Conservation (phyloP, 768 basidiomycete species). For the Suillus bovinus region DNA sequence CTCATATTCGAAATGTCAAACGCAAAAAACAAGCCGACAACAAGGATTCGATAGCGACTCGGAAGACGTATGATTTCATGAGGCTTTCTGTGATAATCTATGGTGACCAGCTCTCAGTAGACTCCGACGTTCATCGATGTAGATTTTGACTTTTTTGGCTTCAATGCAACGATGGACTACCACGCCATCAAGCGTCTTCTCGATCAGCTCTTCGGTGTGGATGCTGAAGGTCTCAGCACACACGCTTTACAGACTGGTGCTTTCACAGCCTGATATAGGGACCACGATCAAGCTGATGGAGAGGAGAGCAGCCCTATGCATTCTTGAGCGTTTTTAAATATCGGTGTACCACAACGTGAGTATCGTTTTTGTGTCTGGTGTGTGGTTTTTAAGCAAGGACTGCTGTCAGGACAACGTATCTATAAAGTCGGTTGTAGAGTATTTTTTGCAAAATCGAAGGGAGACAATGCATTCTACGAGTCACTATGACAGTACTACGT, state of each 20-base stretch:
- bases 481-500: constrained; percentile 38
- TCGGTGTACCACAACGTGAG: constrained; percentile 65
- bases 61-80: constrained; percentile 42
- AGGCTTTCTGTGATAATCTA: constrained; percentile 18
- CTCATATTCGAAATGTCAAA: constrained; percentile 44
- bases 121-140: constrained; percentile 25
- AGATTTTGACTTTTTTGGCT: constrained; percentile 88
- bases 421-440: constrained; percentile 67
- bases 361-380: constrained; percentile 7
- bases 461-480: constrained; percentile 49
- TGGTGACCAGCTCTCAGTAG: constrained; percentile 15
- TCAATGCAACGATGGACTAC: constrained; percentile 80
- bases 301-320: constrained; percentile 74
- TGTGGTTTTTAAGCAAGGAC: not conserved
- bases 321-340: constrained; percentile 82
- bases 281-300: constrained; percentile 86
- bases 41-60: constrained; percentile 38
- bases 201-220: constrained; percentile 65
- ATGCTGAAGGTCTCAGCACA: constrained; percentile 70
- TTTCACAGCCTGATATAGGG: constrained; percentile 74
- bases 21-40: constrained; percentile 45
- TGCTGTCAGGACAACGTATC: constrained; percentile 62
- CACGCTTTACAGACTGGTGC: constrained; percentile 79
- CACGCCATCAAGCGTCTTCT: constrained; percentile 80
- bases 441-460: constrained; percentile 64